These are phyloP conservation scores for Talaromyces pinophilus DNA, from an alignment of 2,329 filamentous ascomycete species.

Conservation along the genomic window DNA sequence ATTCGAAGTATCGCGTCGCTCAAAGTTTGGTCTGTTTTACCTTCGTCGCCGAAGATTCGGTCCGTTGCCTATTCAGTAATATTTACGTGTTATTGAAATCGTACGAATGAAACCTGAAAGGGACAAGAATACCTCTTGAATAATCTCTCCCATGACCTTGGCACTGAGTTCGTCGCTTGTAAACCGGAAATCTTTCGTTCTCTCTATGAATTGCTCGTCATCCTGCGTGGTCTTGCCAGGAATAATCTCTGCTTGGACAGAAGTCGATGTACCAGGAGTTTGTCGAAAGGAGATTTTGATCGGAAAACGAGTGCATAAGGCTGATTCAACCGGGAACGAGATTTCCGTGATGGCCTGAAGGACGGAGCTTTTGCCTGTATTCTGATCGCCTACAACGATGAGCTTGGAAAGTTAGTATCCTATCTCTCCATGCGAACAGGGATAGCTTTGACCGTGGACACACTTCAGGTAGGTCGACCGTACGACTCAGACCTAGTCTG, in stretches of 20 bases:
- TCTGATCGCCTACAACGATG: constrained; percentile 62
- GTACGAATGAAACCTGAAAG: background rate
- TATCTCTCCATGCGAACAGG: background rate
- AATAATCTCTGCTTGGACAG: constrained; percentile 24
- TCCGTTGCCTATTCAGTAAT: constrained; percentile 12
- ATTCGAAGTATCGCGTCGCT: constrained; percentile 19
- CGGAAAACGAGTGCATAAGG: constrained; percentile 64
- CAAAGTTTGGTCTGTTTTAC: background rate
- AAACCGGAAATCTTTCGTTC: constrained; percentile 14
- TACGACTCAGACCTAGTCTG: constrained; percentile 25
- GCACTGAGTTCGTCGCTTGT: constrained; percentile 10
- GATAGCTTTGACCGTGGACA: constrained; percentile 2
- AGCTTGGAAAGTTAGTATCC: constrained; percentile 41
- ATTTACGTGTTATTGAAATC: background rate
- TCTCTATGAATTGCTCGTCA: constrained; percentile 16
- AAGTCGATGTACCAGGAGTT: constrained; percentile 14
- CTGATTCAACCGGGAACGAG: constrained; percentile 61
- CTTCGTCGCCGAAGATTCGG: constrained; percentile 11
- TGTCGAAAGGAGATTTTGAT: constrained; percentile 59
- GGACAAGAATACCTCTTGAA: background rate
- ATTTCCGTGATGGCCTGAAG: constrained; percentile 65
- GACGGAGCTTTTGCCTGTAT: constrained; percentile 64
- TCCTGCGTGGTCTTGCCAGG: constrained; percentile 19
- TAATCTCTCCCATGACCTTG: constrained; percentile 5
- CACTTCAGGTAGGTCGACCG: constrained; percentile 26